Base-by-base conservation (phyloP, 805 yeast genomes). In the Saturnispora ahearnii region DNA sequence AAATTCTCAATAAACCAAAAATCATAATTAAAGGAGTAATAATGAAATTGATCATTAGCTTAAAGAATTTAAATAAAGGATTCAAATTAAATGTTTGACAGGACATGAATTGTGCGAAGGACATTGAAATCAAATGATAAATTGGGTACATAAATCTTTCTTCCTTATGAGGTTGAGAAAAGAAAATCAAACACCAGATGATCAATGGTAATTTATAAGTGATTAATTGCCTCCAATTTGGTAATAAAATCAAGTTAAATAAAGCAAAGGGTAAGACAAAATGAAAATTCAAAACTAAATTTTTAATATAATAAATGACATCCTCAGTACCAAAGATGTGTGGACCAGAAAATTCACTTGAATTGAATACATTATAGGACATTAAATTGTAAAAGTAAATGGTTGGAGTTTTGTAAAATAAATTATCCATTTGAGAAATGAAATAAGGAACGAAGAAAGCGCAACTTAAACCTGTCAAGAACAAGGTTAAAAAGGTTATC, bases 261-360 rank as follows among this genome's bases (percentile, higher is more conserved):
- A 60, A 61, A 0, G 74, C 77, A 21, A 79, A 57, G 1, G 73
- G 53, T 0, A 69, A 71, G 28, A 81, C 63, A 30, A 73, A 53
- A 68, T 85, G 85, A 73, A 88, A 89, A 64, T 90, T 91, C 51
- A 91, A 68, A 4, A 81, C 51, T 44, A 91, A 66, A 59, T 90
- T 89, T 51, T 74, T 60, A 10, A 79, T 54, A 60, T 91, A 91
- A 63, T 86, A 91, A 33, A 69, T 62, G 67, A 84, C 71, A 12
- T 93, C 87, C 63, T 90, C 97, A 5, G 77, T 77, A 28, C 97
- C 97, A 66, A 89, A 91, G 24, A 91, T 88, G 52, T 86, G 82
- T 1, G 97, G 97, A 0, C 97, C 97, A 26, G 87, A 73, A 6
- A 75, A 75, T 40, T 78, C 85, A 50, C 73, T 71, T 0, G 95